Conservation (phyloP, 2,329 filamentous ascomycete genomes). For the Xylariaceae sp. region DNA sequence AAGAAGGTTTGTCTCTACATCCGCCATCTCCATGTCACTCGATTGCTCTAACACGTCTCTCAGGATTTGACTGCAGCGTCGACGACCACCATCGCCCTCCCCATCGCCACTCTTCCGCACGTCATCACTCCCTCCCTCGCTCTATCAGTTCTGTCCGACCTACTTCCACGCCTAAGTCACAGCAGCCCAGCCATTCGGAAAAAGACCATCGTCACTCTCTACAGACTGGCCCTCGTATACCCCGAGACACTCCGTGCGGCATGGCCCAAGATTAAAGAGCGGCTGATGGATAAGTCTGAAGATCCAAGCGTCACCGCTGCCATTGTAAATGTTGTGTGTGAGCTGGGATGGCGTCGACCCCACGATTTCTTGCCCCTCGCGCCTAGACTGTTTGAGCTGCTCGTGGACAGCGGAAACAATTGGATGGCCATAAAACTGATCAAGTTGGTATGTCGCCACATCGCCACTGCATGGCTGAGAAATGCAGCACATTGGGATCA, state of each 20-base stretch:
- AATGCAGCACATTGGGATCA: not conserved
- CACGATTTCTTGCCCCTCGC: slow-evolving; percentile 92
- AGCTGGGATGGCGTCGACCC: slow-evolving; percentile 89
- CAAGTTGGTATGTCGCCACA: slow-evolving; percentile 66
- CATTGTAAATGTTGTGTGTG: slow-evolving; percentile 95
- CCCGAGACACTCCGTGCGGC: slow-evolving; percentile 88
- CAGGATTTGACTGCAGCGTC: slow-evolving; percentile 72
- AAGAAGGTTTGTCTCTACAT: slow-evolving; percentile 66
- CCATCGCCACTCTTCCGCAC: slow-evolving; percentile 87
- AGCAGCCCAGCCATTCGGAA: slow-evolving; percentile 84
- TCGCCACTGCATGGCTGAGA: no score
- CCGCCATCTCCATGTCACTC: not conserved
- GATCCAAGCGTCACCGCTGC: slow-evolving; percentile 92
- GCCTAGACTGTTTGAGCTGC: slow-evolving; percentile 84
- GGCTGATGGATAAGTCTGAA: slow-evolving; percentile 83
- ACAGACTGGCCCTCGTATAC: slow-evolving; percentile 91
- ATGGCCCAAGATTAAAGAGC: slow-evolving; percentile 97
- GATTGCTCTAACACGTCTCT: slow-evolving; percentile 14
- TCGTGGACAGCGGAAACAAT: slow-evolving; percentile 92
- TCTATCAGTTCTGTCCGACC: slow-evolving; percentile 80
- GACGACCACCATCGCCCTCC: slow-evolving; percentile 76
- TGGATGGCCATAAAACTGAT: slow-evolving; percentile 99
- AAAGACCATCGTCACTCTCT: slow-evolving; percentile 93
- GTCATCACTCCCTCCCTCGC: slow-evolving; percentile 91
- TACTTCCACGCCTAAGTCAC: slow-evolving; percentile 83